Percentiles rank a stretch among this genome's conserved stretches.
phyloP scores from a whole-genome alignment of 2,329 filamentous ascomycete species.

The Exophiala alcalophila region DNA sequence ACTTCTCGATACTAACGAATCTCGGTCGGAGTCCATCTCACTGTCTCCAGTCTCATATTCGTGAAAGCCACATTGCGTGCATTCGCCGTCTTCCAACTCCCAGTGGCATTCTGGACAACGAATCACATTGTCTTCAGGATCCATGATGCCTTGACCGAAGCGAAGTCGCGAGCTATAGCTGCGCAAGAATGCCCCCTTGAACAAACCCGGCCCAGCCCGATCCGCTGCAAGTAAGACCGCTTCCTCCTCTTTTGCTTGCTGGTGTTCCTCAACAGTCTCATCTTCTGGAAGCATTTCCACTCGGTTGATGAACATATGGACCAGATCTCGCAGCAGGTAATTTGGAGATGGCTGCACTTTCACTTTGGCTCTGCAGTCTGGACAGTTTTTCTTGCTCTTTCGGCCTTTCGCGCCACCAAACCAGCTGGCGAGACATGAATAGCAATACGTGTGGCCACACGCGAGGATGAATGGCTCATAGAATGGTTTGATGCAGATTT shows the following conservation, averaged over 20 bases:
- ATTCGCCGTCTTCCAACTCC: conserved; percentile 62
- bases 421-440: conserved; percentile 48
- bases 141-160: conserved; percentile 42
- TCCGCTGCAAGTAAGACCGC: conserved; percentile 59
- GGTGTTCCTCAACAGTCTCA: conserved; percentile 62
- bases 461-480: conserved; percentile 67
- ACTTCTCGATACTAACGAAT: conserved; percentile 8
- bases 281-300: conserved; percentile 60
- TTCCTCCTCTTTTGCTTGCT: conserved; percentile 57
- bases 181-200: conserved; percentile 58
- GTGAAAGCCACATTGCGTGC: conserved; percentile 51
- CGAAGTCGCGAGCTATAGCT: conserved; percentile 20
- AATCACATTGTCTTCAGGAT: conserved; percentile 58
- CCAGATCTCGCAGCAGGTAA: conserved; percentile 64
- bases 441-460: conserved; percentile 71
- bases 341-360: conserved; percentile 60
- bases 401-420: conserved; percentile 32
- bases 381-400: conserved; percentile 59
- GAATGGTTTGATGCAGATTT: conserved; percentile 65
- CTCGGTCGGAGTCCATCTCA: conserved; percentile 17
- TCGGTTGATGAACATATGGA: conserved; percentile 59
- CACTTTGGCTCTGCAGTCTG: conserved; percentile 62
- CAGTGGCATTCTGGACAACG: conserved; percentile 62
- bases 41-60: conserved; percentile 36
- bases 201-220: conserved; percentile 59